These are phyloP conservation scores for Cladosporium sp. DNA, from an alignment of 2,329 filamentous ascomycete species.

Conservation along the genomic window DNA sequence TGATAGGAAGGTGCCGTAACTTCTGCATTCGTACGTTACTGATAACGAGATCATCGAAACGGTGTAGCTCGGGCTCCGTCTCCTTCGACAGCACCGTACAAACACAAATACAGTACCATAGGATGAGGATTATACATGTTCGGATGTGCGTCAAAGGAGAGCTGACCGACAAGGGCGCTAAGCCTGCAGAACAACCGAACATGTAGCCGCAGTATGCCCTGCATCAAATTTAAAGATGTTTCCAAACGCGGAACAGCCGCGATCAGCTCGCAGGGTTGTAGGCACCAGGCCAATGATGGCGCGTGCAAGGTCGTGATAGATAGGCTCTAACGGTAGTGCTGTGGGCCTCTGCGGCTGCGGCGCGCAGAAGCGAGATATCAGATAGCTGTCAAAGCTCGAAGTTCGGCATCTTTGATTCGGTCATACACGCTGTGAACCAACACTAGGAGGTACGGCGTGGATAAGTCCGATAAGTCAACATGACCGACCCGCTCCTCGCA, in stretches of 20 bases:
- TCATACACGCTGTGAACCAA: background rate
- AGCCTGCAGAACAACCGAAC: background rate
- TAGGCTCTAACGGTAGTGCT: background rate
- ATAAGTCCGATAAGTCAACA: background rate
- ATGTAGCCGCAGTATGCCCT: background rate
- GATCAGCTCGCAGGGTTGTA: background rate
- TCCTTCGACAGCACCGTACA: too few species aligned
- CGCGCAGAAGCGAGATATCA: background rate
- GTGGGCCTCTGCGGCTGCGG: background rate
- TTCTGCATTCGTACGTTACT: too few species aligned
- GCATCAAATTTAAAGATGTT: background rate
- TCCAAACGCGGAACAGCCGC: background rate
- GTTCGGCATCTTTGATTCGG: background rate
- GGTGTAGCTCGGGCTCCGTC: too few species aligned
- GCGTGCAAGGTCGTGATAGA: background rate
- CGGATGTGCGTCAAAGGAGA: background rate
- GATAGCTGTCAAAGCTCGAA: slow-evolving; percentile 4
- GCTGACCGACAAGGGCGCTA: background rate
- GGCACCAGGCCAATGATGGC: background rate
- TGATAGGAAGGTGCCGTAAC: too few species aligned
- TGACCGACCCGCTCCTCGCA: background rate
- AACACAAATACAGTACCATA: background rate
- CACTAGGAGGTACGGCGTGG: background rate
- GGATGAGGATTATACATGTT: background rate
- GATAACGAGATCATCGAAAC: too few species aligned